Base-by-base conservation (phyloP, 176 grass and related monocot species). In the maize (Zea mays) region DNA sequence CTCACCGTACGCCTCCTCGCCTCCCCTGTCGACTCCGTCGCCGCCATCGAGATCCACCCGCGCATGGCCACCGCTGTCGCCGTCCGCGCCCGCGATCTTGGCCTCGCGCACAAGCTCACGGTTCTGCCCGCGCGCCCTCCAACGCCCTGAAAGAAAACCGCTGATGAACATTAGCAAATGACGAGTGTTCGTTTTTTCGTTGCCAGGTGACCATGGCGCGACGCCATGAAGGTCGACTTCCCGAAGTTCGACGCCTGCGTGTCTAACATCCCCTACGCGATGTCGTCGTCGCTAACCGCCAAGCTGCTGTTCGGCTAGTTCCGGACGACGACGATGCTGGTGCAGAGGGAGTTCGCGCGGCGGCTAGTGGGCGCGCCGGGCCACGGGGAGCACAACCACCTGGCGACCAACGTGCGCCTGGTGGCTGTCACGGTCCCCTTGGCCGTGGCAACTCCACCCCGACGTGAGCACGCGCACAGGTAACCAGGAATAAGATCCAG, bases 301-400 rank as follows among this genome's bases (percentile, higher is more conserved):
- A 96, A 92, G 80, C 89, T 96, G 64, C 70, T 96, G 17, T 88
- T 90, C 62, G 82, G 85, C 52, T 15, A 66, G 10, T 96, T 96
- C 48, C 72, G 84, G 79, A 74, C 80, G 16, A 84, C 93, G 37
- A 87, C 90, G 69, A 71, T 92, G 27, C 75, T 92, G 27, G 84
- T 92, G 61, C 87, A 92, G 54, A 90, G 74, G 85, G 93, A 96
- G 85, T 96, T 90, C 57, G 89, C 93, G 20, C 74, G 81, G 60
- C 79, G 93, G 44, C 81, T 92, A 6, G 34, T 79, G 77, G 85
- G 89, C 9, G 41, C 55, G 72, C 89, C 86, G 7, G 89, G 93
- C 3, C 78, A 96, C 75, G 74, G 87, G 12, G 87, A 96, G 79
- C 91, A 84, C 72, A 96, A 96, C 66, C 86, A 87, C 65, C 50